Base-by-base conservation (phyloP, 2,329 filamentous ascomycete species). In the Fusarium clavum region DNA sequence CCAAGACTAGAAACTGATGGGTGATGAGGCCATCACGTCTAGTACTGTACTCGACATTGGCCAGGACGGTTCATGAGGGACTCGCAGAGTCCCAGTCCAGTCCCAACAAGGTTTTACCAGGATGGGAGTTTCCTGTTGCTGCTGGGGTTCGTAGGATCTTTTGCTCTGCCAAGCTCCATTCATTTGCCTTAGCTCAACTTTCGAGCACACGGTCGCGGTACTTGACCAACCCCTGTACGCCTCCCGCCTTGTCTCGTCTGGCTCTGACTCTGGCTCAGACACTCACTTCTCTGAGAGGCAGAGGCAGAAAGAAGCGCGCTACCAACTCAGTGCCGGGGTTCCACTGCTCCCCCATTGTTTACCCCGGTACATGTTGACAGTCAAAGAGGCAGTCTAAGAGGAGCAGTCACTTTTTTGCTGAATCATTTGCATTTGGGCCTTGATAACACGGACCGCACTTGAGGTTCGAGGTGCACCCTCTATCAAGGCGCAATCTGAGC, bases 281-380 rank as follows among this genome's bases (percentile, higher is more conserved):
- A 52, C 22, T 52, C 32, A 52, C 49, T 43, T 53, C 24, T 27
- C 34, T 41, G 18, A 38, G 30, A 51, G 30, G 30, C 30, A 51
- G 41, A 49, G 58, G 61, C 56, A 73, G 64, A 69, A 63, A 73
- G 64, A 69, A 63, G 61, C 57, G 57, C 59, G 59, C 72, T 73
- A 74, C 64, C 57, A 56, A 71, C 70, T 67, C 67, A 73, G 61
- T 74, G 67, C 72, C 72, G 72, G 47, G 57, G 67, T 59, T 56
- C 67, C 63, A 68, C 66, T 47, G n/a, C 60, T 61, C 59, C 64
- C 53, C 61, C 64, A 66, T 60, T 63, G 57, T 67, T 45, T 55
- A 64, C 55, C 61, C 61, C 67, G 43, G 60, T 59, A 60, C 61
- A 64, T 57, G 30, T 56, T 38, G 61, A 71, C 44, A 41, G 49